Percentiles rank a stretch among this genome's conserved stretches.
Conservation (phyloP, 192 early-diverging fungal genomes). For the Geosiphon pyriformis region DNA sequence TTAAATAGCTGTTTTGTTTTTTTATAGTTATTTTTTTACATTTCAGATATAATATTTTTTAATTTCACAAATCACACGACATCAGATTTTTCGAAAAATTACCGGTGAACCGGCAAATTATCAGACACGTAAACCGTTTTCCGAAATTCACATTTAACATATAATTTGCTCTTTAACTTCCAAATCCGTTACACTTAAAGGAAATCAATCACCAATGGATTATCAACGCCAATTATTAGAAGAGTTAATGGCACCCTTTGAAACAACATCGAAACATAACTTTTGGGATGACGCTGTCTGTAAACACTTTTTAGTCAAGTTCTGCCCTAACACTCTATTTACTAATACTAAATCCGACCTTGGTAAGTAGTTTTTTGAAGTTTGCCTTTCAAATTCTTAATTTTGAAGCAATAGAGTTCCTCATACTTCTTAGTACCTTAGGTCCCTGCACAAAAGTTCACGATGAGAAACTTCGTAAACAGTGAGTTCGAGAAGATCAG, state of each 20-base stretch:
- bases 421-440: constrained; percentile 8
- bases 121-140: too few relatives aligned
- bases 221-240: constrained; percentile 23
- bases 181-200: too few relatives aligned
- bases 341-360: constrained; percentile 84
- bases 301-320: constrained; percentile 75
- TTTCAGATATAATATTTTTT: too few relatives aligned
- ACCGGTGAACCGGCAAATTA: too few relatives aligned
- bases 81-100: too few relatives aligned
- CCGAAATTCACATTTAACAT: too few relatives aligned
- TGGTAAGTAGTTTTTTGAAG: constrained; percentile 35
- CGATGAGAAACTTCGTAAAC: constrained; percentile 69
- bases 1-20: too few relatives aligned
- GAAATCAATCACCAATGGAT: too few relatives aligned
- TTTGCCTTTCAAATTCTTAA: neutral
- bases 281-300: constrained; percentile 47
- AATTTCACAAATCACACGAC: too few relatives aligned
- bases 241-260: constrained; percentile 17
- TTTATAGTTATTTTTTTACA: too few relatives aligned
- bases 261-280: constrained; percentile 11
- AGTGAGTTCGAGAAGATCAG: constrained; percentile 36
- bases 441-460: constrained; percentile 69
- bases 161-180: too few relatives aligned
- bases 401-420: too few relatives aligned
- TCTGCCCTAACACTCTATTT: constrained; percentile 78